These are phyloP conservation scores for Neofusicoccum parvum DNA, from an alignment of 2,329 filamentous ascomycete species.

Conservation along the genomic window DNA sequence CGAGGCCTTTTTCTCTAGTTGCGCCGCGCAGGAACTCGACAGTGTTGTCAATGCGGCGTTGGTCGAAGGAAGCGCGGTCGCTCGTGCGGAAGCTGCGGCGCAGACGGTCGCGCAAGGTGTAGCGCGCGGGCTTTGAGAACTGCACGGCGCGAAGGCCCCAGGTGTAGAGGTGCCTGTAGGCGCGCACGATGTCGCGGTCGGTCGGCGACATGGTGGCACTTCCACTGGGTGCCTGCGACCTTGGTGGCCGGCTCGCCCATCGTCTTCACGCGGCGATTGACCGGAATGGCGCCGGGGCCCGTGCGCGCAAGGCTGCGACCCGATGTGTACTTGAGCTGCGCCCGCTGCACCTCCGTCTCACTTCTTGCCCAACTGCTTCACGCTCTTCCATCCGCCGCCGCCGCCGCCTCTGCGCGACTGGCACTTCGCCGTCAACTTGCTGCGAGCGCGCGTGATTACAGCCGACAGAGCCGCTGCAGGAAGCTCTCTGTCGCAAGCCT, in stretches of 20 bases:
- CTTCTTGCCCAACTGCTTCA: not conserved
- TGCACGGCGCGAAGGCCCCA: conserved; percentile 69
- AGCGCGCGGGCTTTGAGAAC: conserved; percentile 69
- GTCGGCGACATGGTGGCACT: conserved; percentile 2
- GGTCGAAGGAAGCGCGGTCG: conserved; percentile 33
- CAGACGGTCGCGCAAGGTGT: conserved; percentile 57
- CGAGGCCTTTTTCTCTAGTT: conserved; percentile 63
- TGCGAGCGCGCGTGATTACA: not conserved
- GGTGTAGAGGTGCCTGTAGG: conserved; percentile 72
- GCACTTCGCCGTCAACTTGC: not conserved
- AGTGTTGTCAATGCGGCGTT: conserved; percentile 62
- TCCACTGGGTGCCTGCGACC: not conserved
- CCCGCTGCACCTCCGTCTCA: conserved; percentile 14
- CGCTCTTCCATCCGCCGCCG: not conserved
- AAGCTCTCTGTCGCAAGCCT: not conserved
- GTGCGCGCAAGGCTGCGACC: conserved; percentile 4
- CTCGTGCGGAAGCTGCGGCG: conserved; percentile 44
- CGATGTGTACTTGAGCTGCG: conserved; percentile 1
- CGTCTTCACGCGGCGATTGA: not conserved
- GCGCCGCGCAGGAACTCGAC: conserved; percentile 71
- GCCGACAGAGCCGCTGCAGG: not conserved
- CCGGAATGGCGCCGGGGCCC: conserved; percentile 2
- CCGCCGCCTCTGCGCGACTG: not conserved
- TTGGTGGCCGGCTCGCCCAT: not conserved
- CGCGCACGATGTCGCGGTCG: conserved; percentile 51